phyloP scores from a whole-genome alignment of 371 early-diverging fungal genomes.

The Mortierella sp. region DNA sequence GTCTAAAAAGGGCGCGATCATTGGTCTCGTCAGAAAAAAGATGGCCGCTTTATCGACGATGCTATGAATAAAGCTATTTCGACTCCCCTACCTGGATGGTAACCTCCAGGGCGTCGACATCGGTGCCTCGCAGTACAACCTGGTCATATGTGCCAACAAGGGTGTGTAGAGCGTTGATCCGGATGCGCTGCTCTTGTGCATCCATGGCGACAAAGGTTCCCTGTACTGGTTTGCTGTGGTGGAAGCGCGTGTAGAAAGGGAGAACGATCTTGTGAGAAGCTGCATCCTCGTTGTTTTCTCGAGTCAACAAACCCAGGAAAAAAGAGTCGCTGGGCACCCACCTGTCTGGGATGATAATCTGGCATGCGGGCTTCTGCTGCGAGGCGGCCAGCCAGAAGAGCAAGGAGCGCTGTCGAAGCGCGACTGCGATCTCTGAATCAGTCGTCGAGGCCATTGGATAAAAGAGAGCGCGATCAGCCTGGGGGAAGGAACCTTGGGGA shows the following conservation, averaged over 20 bases:
- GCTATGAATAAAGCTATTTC: no score
- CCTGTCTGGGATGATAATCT: constrained; percentile 52
- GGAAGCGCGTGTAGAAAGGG: not conserved
- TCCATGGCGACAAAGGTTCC: constrained; percentile 60
- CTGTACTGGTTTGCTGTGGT: constrained; percentile 37
- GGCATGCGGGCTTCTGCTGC: constrained; percentile 31
- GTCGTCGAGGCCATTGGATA: constrained; percentile 6
- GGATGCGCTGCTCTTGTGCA: constrained; percentile 61
- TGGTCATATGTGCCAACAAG: constrained; percentile 60
- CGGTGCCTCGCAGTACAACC: constrained; percentile 63
- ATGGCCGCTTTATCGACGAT: no score
- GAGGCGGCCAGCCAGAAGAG: constrained; percentile 57
- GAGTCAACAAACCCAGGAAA: not conserved
- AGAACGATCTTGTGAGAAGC: not conserved
- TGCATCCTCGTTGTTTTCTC: not conserved
- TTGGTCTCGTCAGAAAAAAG: no score
- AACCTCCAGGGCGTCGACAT: constrained; percentile 55
- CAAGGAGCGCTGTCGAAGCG: constrained; percentile 57
- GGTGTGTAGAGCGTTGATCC: constrained; percentile 59
- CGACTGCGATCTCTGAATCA: constrained; percentile 30
- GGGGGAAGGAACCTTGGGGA: no score
- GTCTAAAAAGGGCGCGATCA: no score
- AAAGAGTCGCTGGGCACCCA: not conserved
- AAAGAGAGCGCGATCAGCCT: not conserved
- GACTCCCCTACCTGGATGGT: no score